Evolutionary conservation across 148 eudicot genomes (phyloP).

Genomic region (Oxyria digyna): DNA sequence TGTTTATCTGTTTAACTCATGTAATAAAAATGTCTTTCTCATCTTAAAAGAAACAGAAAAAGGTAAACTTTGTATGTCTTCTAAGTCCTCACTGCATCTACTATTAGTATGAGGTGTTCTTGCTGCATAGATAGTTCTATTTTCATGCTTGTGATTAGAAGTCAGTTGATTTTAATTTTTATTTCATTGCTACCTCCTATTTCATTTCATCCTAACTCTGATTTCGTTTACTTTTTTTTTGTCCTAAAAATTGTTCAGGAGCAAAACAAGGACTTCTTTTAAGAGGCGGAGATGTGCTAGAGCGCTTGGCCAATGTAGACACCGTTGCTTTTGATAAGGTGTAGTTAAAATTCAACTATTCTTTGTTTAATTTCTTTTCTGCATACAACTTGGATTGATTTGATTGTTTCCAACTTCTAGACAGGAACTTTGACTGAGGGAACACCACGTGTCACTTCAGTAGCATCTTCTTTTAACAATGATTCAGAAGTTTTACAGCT

Average conservation of each 20-base stretch:
- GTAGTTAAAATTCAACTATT: background rate
- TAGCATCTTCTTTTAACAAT: slow-evolving; percentile 38
- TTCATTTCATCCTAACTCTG: too few species aligned
- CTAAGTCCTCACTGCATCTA: too few species aligned
- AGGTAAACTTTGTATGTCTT: too few species aligned
- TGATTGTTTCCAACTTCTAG: slow-evolving; percentile 24
- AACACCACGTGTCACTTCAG: slow-evolving; percentile 68
- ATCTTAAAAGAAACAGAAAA: too few species aligned
- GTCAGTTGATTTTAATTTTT: too few species aligned
- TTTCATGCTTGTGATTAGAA: too few species aligned
- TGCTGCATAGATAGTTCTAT: too few species aligned
- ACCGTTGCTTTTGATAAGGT: slow-evolving; percentile 83
- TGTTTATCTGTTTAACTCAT: background rate
- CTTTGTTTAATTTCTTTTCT: background rate
- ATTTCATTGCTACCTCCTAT: too few species aligned
- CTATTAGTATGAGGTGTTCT: too few species aligned
- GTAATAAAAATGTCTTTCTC: background rate
- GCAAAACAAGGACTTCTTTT: slow-evolving; percentile 92
- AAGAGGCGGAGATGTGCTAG: slow-evolving; percentile 95
- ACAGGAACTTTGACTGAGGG: slow-evolving; percentile 98
- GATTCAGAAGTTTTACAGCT: slow-evolving; percentile 60
- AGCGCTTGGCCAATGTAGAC: slow-evolving; percentile 71
- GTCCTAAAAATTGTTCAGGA: slow-evolving; percentile 50
- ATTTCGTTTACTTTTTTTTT: too few species aligned
- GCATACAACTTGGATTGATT: background rate